Evolutionary conservation across 2,329 filamentous ascomycete genomes (phyloP), one percentile per base, ranked within the genome.

Genomic region (Hypoxylon sp.): DNA sequence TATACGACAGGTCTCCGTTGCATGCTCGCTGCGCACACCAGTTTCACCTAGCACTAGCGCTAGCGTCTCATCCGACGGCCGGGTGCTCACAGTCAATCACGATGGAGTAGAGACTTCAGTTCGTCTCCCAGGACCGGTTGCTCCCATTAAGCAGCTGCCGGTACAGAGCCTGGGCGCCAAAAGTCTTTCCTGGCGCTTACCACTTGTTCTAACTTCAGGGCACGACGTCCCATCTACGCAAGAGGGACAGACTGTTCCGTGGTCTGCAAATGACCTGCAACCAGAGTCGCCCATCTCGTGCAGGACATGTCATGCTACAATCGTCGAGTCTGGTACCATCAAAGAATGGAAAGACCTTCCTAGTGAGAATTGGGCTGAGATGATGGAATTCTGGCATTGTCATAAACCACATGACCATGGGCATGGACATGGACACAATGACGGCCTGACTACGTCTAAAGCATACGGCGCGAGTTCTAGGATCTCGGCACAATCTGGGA

Each of bases 331-430:
- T 2, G 81, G 78, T 6, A 73, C 57, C 2, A 82, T 89, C 6
- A 81, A 79, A 42, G 79, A 82, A 40, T 99, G 96, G 95, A 97
- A 95, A 81, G 94, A 99, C 77, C 83, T 99, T 17, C 96, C 96
- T 0, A 97, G 94, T 77, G 94, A 97, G 75, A 95, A 97, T 76
- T 99, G 96, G 96, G 97, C 96, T 0, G 96, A 99, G 82, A 97
- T 99, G 95, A 99, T 99, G 96, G 97, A 99, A 79, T 97, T 99
- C 74, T 99, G 96, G 96, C 97, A 99, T 80, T 99, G 96, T 77
- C 96, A 99, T 80, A 98, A 98, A 80, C 96, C 97, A 42, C 86
- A 90, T 68, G 84, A 89, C 61, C 84, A 89, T 68, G 79, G 79
- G 17, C 80, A 83, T 46, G 79, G 79, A n/a, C 80, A 83, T 44